Base-by-base conservation (phyloP, 2,329 filamentous ascomycete genomes). In the Microascus cirrosus region DNA sequence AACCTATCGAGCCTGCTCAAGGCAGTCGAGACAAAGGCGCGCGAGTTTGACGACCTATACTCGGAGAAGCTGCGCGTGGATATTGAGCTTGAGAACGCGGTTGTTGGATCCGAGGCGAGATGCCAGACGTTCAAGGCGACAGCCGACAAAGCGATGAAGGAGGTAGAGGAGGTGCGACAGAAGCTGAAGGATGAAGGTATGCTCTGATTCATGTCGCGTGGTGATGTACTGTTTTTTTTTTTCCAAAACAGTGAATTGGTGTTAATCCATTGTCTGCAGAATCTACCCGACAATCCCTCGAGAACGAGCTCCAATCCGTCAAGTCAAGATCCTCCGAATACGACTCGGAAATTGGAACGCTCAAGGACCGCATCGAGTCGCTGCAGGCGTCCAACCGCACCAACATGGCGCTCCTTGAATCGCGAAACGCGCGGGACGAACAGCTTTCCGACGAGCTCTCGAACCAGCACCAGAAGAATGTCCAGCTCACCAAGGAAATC, bases 351-450 rank as follows among this genome's bases (percentile, higher is more conserved):
- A 81, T 89, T 59, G 85, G 89, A 65, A 83, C 84, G 2, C 79
- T 99, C 15, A 86, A 89, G 65, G 84, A 89, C 60, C 91, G 93
- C 64, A 90, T 99, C 65, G 77, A 86, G 54, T 89, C 90, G 0
- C 83, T 99, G 2, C 92, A 99, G 71, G 85, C 89, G 0, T 94
- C 93, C 7, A 97, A 96, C 68, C 87, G 94, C 61, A 93, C 96
- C 62, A 93, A 91, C 15, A 74, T 97, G 4, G 86, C 89, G 50
- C 84, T 96, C 36, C 85, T 97, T 61, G 93, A 97, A 67, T 87
- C 90, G 20, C 96, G 96, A 72, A 90, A 89, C 58, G 84, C 84
- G 11, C 89, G 91, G 42, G 90, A 96, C 68, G 89, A 96, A 63
- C 85, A 85, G 60, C 80, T 99, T 2, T 85, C 90, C 4, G 86